These are phyloP conservation scores for Harringtonia lauricola DNA, from an alignment of 2,329 filamentous ascomycete species.

Conservation along the genomic window DNA sequence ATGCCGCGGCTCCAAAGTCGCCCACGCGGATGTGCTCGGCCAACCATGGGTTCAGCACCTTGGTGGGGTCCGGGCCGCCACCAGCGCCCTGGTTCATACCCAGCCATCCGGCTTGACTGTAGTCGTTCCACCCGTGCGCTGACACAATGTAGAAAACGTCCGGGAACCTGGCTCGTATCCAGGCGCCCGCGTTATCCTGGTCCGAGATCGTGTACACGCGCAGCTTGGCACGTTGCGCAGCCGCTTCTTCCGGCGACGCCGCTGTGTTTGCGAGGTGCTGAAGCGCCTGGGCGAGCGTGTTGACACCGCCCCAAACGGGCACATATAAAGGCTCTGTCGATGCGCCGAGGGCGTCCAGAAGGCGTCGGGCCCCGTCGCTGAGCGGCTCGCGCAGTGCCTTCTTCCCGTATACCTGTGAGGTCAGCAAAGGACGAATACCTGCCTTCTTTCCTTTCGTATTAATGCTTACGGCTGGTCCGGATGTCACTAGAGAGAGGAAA, in stretches of 20 bases:
- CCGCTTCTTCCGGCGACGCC: constrained; percentile 18
- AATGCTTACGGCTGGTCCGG: constrained; percentile 18
- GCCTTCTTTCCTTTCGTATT: too few species aligned
- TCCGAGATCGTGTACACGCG: constrained; percentile 46
- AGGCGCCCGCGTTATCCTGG: constrained; percentile 45
- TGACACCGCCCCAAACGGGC: constrained; percentile 40
- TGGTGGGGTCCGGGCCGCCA: constrained; percentile 33
- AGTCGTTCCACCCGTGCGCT: constrained; percentile 44
- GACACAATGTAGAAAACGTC: constrained; percentile 44
- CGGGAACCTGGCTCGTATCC: constrained; percentile 42
- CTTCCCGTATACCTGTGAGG: too few species aligned
- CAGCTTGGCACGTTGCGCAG: constrained; percentile 25
- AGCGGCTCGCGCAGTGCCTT: not conserved
- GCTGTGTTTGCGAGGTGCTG: constrained; percentile 26
- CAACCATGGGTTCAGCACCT: constrained; percentile 39
- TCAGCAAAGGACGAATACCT: too few species aligned
- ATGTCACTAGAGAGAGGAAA: constrained; percentile 17
- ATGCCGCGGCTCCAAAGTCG: constrained; percentile 28
- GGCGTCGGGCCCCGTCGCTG: not conserved
- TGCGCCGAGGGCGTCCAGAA: constrained; percentile 22
- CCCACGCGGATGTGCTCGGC: constrained; percentile 40
- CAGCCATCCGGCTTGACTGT: constrained; percentile 40
- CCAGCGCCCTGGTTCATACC: constrained; percentile 35
- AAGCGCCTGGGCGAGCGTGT: constrained; percentile 38
- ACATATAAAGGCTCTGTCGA: constrained; percentile 35